Base-by-base conservation (phyloP, 352 stramenopile genomes). In the Pythium aristosporum region DNA sequence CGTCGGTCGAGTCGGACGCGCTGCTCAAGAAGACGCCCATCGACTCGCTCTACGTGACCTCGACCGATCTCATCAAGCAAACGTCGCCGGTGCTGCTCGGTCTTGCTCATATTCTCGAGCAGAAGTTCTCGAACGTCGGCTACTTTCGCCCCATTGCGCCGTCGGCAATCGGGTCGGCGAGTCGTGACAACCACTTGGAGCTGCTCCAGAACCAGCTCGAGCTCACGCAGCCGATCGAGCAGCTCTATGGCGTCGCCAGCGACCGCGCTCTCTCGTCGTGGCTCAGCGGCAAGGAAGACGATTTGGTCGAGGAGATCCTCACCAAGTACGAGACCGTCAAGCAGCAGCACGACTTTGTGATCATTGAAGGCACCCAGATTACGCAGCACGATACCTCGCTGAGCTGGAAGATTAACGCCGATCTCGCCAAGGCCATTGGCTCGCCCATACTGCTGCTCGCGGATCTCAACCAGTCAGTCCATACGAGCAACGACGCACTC, bases 141-240 rank as follows among this genome's bases (percentile, higher is more conserved):
- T 93, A 91, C 70, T 93, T 93, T 63, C 85, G 85, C 16, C 85
- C 85, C 15, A 89, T 93, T 37, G 74, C 82, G 54, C 85, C 85
- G 12, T 64, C 70, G 18, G 11, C 34, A 4, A 16, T 41, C 50
- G 50, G 66, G 20, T 75, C 69, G 1, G 59, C 60, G 11, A 64
- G 74, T 18, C 54, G 57, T 4, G 85, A 93, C 69, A 79, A 88
- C 72, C 85, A 93, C 57, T 53, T 91, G n/a, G 75, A 89, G 46
- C 65, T 93, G 15, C 80, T 93, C 77, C 64, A 76, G 37, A 74
- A 75, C 56, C 73, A 89, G 52, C 71, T 93, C 21, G 77, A 82
- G 34, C 68, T 93, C 0, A 46, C 63, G 21, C 51, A 79, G 13
- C 70, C 76, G 42, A 61, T 77, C 7, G 65, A 79, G 15, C 42